These are phyloP conservation scores for Gonapodya sp. DNA, from an alignment of 192 early-diverging fungal species.

Conservation along the genomic window DNA sequence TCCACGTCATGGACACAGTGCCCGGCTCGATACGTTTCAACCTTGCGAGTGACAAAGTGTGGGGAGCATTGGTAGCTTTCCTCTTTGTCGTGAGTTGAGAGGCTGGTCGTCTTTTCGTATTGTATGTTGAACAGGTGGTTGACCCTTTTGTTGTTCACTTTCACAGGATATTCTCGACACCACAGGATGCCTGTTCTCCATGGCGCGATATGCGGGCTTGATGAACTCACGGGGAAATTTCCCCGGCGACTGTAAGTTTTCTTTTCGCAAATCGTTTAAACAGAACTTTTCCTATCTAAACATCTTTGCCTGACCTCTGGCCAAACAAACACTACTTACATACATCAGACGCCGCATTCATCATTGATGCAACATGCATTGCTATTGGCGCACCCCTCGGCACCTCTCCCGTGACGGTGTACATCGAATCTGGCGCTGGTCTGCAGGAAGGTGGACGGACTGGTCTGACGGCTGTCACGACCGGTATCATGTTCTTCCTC, in stretches of 20 bases:
- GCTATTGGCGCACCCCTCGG: conserved; percentile 66
- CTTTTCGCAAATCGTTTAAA: too few relatives aligned
- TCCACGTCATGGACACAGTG: conserved; percentile 16
- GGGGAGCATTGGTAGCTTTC: conserved; percentile 74
- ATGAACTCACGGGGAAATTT: conserved; percentile 65
- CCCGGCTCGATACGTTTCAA: conserved; percentile 55
- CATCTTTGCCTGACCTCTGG: too few relatives aligned
- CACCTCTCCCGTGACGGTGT: conserved; percentile 64
- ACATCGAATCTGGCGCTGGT: conserved; percentile 74
- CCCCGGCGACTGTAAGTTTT: conserved; percentile 64
- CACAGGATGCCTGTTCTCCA: conserved; percentile 69
- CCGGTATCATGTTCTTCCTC: conserved; percentile 64
- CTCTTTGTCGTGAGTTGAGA: conserved; percentile 33
- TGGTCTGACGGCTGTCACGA: conserved; percentile 61
- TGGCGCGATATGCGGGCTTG: conserved; percentile 72
- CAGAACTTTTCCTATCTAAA: too few relatives aligned
- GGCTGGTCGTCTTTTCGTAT: not conserved
- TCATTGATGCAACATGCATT: conserved; percentile 57
- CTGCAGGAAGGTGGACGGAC: conserved; percentile 71
- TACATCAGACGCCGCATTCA: conserved; percentile 62
- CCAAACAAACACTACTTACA: too few relatives aligned
- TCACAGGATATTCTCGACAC: conserved; percentile 66
- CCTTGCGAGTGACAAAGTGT: conserved; percentile 47
- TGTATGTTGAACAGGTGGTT: not conserved
- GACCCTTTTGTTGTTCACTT: not conserved